phyloP scores from a whole-genome alignment of 441 rosid species.

The Gossypium davidsonii region DNA sequence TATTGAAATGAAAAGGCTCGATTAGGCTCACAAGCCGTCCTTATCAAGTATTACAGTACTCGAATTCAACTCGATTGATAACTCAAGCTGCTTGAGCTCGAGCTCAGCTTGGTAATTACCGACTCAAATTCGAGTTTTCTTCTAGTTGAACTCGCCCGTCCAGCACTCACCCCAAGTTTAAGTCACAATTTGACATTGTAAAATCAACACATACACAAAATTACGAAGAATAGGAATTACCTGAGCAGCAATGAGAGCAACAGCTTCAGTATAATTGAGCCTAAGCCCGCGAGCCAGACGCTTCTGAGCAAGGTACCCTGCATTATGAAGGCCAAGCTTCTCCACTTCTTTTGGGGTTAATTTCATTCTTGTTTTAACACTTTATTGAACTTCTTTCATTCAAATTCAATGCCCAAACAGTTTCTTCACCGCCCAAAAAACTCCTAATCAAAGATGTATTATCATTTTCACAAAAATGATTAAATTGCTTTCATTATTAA shows the following conservation, averaged over 20 bases:
- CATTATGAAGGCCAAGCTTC: constrained; percentile 68
- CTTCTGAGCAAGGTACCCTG: constrained; percentile 86
- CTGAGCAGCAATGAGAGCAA: constrained; percentile 85
- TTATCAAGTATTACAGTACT: too few species aligned
- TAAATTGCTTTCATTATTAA: neutral
- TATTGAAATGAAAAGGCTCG: too few species aligned
- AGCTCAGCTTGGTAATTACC: too few species aligned
- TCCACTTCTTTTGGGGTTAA: constrained; percentile 67
- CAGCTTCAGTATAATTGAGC: constrained; percentile 78
- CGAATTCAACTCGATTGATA: too few species aligned
- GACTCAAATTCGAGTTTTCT: too few species aligned
- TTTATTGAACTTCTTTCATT: neutral
- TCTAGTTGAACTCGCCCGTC: neutral
- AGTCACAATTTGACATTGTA: neutral
- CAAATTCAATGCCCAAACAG: neutral
- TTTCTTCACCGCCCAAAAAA: neutral
- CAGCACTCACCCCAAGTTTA: neutral
- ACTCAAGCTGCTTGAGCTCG: too few species aligned
- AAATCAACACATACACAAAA: neutral
- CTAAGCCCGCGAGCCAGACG: constrained; percentile 86
- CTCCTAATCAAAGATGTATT: neutral
- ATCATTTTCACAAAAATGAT: neutral
- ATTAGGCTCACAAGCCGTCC: too few species aligned
- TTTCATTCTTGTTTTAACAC: constrained; percentile 35
- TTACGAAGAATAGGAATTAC: constrained; percentile 22